phyloP scores from a whole-genome alignment of 2,329 filamentous ascomycete genomes.

The Xylaria sp. region DNA sequence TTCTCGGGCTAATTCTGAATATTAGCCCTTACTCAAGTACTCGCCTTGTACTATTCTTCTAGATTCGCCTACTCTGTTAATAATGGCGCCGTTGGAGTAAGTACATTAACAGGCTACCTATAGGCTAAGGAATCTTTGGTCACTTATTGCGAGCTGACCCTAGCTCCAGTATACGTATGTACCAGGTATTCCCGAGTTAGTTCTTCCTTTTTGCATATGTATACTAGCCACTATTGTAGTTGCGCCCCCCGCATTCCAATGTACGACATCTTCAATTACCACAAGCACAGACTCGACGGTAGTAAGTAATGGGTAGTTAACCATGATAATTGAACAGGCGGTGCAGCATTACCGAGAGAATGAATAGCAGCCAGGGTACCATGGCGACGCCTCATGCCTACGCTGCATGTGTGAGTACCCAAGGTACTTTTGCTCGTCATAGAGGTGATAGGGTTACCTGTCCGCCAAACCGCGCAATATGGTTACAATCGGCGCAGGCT shows the following conservation, averaged over 20 bases:
- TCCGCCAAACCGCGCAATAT: conserved; percentile 18
- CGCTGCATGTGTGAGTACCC: background rate
- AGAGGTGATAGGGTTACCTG: conserved; percentile 5
- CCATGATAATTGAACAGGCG: background rate
- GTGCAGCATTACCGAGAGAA: conserved; percentile 4
- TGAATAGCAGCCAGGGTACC: conserved; percentile 7
- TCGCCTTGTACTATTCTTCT: background rate
- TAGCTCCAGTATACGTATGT: background rate
- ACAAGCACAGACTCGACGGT: conserved; percentile 20
- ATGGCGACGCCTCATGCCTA: conserved; percentile 25
- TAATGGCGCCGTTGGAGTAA: conserved; percentile 17
- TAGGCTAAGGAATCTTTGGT: conserved; percentile 14
- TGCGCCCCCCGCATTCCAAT: conserved; percentile 28
- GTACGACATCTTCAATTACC: conserved; percentile 32
- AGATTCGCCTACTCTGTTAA: conserved; percentile 11
- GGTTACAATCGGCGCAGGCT: conserved; percentile 2
- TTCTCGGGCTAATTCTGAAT: conserved; percentile 44
- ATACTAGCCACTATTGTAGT: conserved; percentile 8
- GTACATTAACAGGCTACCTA: background rate
- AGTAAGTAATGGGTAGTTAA: background rate
- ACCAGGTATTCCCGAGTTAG: conserved; percentile 11
- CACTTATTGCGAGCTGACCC: conserved; percentile 18
- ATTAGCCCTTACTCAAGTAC: conserved; percentile 8
- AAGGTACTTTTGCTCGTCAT: background rate
- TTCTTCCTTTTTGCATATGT: conserved; percentile 11